Evolutionary conservation across 2,329 filamentous ascomycete genomes (phyloP), one percentile per base, ranked within the genome.

Genomic region (Neobulgaria alba): DNA sequence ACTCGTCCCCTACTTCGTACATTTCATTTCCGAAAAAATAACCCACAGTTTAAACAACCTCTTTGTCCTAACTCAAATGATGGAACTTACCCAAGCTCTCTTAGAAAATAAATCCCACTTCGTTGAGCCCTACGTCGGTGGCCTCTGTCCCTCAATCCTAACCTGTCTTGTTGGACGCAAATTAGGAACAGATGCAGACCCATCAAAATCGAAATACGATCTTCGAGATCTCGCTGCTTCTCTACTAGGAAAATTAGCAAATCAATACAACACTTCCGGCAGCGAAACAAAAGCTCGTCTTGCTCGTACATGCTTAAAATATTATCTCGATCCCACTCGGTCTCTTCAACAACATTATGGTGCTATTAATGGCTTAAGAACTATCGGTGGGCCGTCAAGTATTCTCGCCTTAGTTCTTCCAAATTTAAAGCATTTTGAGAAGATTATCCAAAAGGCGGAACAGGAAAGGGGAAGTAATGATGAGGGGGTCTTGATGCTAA

Each of bases 11-110:
- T 98, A 98, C 65, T 95, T 96, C 56, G 82, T 95, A 45, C 88
- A 93, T 61, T 96, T 95, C 62, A 84, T 96, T 55, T 82, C 88
- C 15, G 90, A 95, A 61, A 92, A 95, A 63, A 87, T 98, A 37
- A 96, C 92, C 1, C 92, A 98, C 61, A 84, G 82, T 52, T 74
- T 95, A 50, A 89, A 94, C 64, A 85, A 94, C 61, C 74, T 89
- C 2, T 95, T 95, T 59, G 78, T 88, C 4, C 71, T 98, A 16
- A 81, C 79, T 15, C 87, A 93, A 61, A 92, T 94, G 77, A 90
- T 98, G 83, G 82, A 88, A 56, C 77, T 96, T 45, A 82, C 85
- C 1, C 77, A 85, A 36, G 86, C 90, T 2, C 69, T 98, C 37
- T 82, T 95, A 36, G 76, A 82, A 51, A 96, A 95, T 59, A 75